Evolutionary conservation across 257 asterid genomes (phyloP), one percentile per base, ranked within the genome.

Genomic region (Solanum clarkiae): DNA sequence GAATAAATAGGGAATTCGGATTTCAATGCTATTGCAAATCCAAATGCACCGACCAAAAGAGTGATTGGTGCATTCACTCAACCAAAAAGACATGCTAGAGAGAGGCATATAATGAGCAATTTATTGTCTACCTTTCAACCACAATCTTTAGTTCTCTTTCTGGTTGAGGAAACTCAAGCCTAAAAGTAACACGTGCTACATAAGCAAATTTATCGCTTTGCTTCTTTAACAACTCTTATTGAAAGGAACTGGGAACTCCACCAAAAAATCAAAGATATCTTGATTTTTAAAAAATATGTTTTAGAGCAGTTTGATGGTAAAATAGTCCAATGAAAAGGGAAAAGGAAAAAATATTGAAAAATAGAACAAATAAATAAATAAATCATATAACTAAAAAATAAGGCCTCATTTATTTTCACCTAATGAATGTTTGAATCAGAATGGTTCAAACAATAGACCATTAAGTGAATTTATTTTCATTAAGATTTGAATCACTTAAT

Each of bases 91-190:
- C 36, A 14, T n/a, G 59, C 7, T 22, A 74, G 18, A 45, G 32
- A 44, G 80, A 71, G 36, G 56, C 81, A 49, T 63, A 56, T 56
- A 65, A 84, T 56, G 55, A 87, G 55, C 44, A 80, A 29, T 26
- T 66, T 66, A 84, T 71, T 51, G 84, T 70, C 62, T 6, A 22
- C 18, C 56, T 82, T 84, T 80, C 89, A 80, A 80, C 87, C 47
- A 81, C 85, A 80, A 68, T 53, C 51, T 87, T 84, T 79, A 24
- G 44, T 1, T 74, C 14, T 45, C 81, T n/a, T 71, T 74, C 42
- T 45, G 16, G 81, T 45, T 74, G 59, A 47, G n/a, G 42, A 47
- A 74, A 42, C 7, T 13, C 59, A n/a, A 22, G n/a, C 81, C 8
- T 49, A n/a, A 47, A 74, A 74, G 81, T 22, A 47, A 74, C 81